Evolutionary conservation across 345 rosid species (phyloP), one percentile per base, ranked within the genome.

Genomic region (Salix udensis): DNA sequence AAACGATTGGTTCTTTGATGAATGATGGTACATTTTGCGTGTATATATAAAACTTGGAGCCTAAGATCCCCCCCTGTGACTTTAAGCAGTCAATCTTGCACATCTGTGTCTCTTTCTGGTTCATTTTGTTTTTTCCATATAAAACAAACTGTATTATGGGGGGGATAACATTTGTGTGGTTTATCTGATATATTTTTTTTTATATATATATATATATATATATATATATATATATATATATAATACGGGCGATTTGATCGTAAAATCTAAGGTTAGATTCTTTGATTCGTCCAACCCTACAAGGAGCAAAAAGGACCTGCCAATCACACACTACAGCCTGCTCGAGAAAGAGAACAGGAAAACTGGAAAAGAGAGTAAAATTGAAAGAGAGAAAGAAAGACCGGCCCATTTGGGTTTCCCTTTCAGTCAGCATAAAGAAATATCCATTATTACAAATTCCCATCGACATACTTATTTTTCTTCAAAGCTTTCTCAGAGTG

Each of bases 261-360:
- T 71, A 74, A 78, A 80, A 82, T 86, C 91, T 83, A 86, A 85
- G 83, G 88, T 85, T 83, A 86, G 94, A 90, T 92, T 89, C 88
- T 81, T 87, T 89, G 90, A 89, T 87, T 91, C 95, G 85, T 81
- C 78, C 84, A 86, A 69, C 84, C 79, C 88, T 87, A 76, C 87
- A 89, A 85, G 86, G 76, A 88, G 91, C 94, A 85, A 86, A 89
- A 74, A 82, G 94, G 91, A 91, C 86, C 94, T 86, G 94, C 88
- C 95, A 88, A 88, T 84, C 84, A 74, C 85, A 74, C 85, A 85
- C 84, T 79, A 82, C 76, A 76, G 78, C 80, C 80, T 65, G 42
- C 74, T 37, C 74, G 58, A 77, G 71, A 75, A 72, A 73, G 42
- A 78, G 76, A 72, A 64, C 10, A 30, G 16, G 28, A 42, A 46